A percentile compares a stretch with the other conserved stretches of the same genome.
phyloP scores from a whole-genome alignment of 2,329 filamentous ascomycete genomes.

The Furcasterigmium sp. region DNA sequence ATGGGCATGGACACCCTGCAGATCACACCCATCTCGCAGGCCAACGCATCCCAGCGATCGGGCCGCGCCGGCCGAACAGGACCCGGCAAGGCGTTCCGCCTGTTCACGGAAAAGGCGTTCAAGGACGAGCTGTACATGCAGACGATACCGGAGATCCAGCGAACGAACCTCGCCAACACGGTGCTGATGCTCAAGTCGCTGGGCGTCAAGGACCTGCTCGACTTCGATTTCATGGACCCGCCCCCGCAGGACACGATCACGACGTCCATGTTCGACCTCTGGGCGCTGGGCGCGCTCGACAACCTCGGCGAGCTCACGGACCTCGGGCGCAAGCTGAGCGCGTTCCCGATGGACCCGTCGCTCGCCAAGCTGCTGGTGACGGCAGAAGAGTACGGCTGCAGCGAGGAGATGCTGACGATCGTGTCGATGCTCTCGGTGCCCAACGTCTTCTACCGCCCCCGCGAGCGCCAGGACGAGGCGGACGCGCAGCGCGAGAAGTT shows the following conservation, averaged over 20 bases:
- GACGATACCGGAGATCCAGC: slow-evolving; percentile 95
- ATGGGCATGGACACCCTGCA: slow-evolving; percentile 99
- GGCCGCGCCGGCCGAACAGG: slow-evolving; percentile 92
- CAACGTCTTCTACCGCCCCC: slow-evolving; percentile 93
- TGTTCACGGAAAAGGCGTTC: slow-evolving; percentile 92
- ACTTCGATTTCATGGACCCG: slow-evolving; percentile 99
- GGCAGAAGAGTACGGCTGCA: slow-evolving; percentile 83
- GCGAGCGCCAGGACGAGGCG: slow-evolving; percentile 93
- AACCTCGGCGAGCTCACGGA: slow-evolving; percentile 89
- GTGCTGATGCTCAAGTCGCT: slow-evolving; percentile 91
- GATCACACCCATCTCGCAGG: slow-evolving; percentile 95
- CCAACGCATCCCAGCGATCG: slow-evolving; percentile 88
- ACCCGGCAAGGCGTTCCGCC: slow-evolving; percentile 88
- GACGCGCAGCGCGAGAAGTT: slow-evolving; percentile 96
- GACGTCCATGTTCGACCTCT: slow-evolving; percentile 94
- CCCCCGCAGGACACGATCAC: slow-evolving; percentile 97
- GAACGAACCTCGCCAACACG: slow-evolving; percentile 92
- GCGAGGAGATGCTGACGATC: slow-evolving; percentile 96
- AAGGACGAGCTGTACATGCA: slow-evolving; percentile 95
- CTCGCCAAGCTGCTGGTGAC: slow-evolving; percentile 93
- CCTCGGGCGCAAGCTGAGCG: slow-evolving; percentile 88
- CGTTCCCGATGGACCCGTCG: slow-evolving; percentile 96
- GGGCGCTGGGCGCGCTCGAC: slow-evolving; percentile 89
- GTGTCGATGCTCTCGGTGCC: slow-evolving; percentile 97
- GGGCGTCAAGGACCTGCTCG: slow-evolving; percentile 86